phyloP scores from a whole-genome alignment of 108 stramenopile species.

The Epithemia pelagica region DNA sequence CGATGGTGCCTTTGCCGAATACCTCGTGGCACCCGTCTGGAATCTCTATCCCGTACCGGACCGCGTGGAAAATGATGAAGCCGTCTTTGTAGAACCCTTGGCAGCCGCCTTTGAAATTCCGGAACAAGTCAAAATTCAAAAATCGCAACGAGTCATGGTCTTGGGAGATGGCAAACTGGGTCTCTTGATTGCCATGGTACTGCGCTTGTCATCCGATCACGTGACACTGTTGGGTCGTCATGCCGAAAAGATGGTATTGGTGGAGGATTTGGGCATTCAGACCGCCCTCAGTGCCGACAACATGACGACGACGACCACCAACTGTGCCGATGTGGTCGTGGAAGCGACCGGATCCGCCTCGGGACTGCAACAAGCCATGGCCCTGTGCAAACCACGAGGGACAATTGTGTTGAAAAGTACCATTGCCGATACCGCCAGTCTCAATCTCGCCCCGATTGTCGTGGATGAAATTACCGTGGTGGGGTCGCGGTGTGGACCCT shows the following conservation, averaged over 20 bases:
- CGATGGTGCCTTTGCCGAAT: constrained; percentile 70
- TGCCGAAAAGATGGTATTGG: constrained; percentile 52
- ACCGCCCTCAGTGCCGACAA: constrained; percentile 20
- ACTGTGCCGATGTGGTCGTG: constrained; percentile 61
- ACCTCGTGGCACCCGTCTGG: constrained; percentile 49
- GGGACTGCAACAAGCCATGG: constrained; percentile 44
- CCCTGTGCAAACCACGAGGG: constrained; percentile 66
- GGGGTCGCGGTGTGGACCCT: constrained; percentile 64
- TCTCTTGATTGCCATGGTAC: constrained; percentile 65
- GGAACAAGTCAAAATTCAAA: constrained; percentile 43
- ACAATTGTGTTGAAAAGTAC: constrained; percentile 61
- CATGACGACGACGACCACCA: background rate
- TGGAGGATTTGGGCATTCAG: constrained; percentile 38
- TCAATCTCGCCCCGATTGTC: constrained; percentile 71
- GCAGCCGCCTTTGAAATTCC: constrained; percentile 76
- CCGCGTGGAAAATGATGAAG: constrained; percentile 40
- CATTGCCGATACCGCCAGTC: constrained; percentile 52
- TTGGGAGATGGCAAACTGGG: constrained; percentile 77
- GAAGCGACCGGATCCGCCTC: constrained; percentile 69
- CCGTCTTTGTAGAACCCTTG: constrained; percentile 74
- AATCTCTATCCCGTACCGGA: constrained; percentile 63
- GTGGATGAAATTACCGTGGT: constrained; percentile 70
- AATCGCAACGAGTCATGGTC: constrained; percentile 31
- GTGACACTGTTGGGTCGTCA: constrained; percentile 67
- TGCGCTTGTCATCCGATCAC: constrained; percentile 11